phyloP scores from a whole-genome alignment of 2,329 filamentous ascomycete genomes.

The Trichoderma polysporum region DNA sequence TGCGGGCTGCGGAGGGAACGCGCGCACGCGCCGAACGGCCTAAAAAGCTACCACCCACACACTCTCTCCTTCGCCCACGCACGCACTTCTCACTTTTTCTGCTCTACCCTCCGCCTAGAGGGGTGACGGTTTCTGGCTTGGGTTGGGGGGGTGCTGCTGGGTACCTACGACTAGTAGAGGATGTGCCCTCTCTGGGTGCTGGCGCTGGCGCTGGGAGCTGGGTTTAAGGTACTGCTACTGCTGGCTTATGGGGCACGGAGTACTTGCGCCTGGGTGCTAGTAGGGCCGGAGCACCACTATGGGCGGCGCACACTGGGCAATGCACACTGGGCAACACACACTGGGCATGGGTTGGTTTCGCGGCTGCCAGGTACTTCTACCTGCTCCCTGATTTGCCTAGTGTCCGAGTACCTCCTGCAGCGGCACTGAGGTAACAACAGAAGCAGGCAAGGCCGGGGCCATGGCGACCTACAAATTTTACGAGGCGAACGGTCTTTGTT shows the following conservation, averaged over 20 bases:
- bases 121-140: slow-evolving; percentile 14
- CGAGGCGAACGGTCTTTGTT: no score
- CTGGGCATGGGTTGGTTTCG: slow-evolving; percentile 5
- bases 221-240: background rate
- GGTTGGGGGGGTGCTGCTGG: slow-evolving; percentile 16
- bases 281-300: background rate
- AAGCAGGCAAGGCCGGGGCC: no score
- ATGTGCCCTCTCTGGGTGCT: background rate
- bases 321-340: slow-evolving; percentile 20
- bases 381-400: background rate
- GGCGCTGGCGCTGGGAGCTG: background rate
- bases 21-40: slow-evolving; percentile 23
- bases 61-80: slow-evolving; percentile 12
- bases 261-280: slow-evolving; percentile 1
- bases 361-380: slow-evolving; percentile 17
- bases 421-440: background rate
- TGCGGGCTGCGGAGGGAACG: slow-evolving; percentile 34
- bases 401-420: slow-evolving; percentile 9
- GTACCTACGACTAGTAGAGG: background rate
- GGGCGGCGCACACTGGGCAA: slow-evolving; percentile 10
- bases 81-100: slow-evolving; percentile 6
- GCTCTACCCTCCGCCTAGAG: slow-evolving; percentile 2
- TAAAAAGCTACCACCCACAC: slow-evolving; percentile 22
- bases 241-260: background rate
- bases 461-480: no score